A percentile compares a stretch with the other conserved stretches of the same genome.
Conservation (phyloP, 768 basidiomycete genomes). For the Boletus coccyginus region DNA sequence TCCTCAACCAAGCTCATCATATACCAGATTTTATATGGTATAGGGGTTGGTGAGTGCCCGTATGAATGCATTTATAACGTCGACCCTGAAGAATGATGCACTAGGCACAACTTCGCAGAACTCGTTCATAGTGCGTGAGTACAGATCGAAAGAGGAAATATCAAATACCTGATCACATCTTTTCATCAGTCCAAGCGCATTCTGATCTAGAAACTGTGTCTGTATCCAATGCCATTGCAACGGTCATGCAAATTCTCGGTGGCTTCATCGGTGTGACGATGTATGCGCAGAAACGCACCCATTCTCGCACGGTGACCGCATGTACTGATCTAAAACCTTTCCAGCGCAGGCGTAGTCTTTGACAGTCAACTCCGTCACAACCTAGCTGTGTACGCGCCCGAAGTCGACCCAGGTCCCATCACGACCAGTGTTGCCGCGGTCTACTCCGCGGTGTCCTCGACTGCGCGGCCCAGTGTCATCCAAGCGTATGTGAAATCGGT, state of each 20-base stretch:
- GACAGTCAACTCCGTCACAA: conserved; percentile 6
- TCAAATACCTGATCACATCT: not conserved
- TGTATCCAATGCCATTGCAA: conserved; percentile 6
- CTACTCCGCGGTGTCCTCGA: conserved; percentile 2
- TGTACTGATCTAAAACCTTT: not conserved
- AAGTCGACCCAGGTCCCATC: conserved; percentile 9
- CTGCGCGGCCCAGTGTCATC: conserved; percentile 5
- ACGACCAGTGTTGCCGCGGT: conserved; percentile 6
- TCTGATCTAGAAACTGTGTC: conserved; percentile 2
- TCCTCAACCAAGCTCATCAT: conserved; percentile 1
- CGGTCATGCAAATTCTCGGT: conserved; percentile 13
- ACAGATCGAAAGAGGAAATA: too few species aligned
- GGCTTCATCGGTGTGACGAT: conserved; percentile 9
- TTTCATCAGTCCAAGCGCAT: conserved; percentile 7
- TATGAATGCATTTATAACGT: too few species aligned
- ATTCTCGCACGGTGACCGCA: not conserved
- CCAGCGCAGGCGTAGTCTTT: conserved; percentile 10
- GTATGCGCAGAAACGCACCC: not conserved
- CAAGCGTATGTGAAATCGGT: conserved; percentile 14
- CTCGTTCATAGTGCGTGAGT: conserved; percentile 9
- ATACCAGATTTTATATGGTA: conserved; percentile 15
- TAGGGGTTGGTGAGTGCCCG: conserved; percentile 6
- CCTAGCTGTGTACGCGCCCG: conserved; percentile 5
- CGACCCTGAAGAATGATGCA: not conserved
- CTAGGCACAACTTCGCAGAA: conserved; percentile 11